These are phyloP conservation scores for Dalbergia oliveri DNA, from an alignment of 306 rosid species.

Conservation along the genomic window DNA sequence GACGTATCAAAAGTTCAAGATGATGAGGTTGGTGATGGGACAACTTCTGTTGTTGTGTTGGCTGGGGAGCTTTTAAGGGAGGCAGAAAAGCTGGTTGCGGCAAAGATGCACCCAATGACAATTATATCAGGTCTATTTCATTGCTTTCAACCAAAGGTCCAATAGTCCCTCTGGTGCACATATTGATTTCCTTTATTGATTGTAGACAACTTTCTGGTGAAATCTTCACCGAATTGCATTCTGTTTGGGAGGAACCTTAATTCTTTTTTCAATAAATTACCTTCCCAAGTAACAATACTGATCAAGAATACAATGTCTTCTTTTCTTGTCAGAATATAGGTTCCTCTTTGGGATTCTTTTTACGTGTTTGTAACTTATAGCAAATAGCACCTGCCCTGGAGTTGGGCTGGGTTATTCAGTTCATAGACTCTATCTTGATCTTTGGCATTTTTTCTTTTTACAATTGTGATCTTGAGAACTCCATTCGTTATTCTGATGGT, in stretches of 20 bases:
- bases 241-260: not conserved
- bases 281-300: not conserved
- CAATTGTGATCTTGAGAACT: no score
- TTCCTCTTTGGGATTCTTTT: not conserved
- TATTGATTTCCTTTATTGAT: not conserved
- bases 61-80: conserved; percentile 97
- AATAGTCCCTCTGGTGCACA: conserved; percentile 8
- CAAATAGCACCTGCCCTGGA: no score
- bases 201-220: not conserved
- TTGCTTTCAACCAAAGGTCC: not conserved
- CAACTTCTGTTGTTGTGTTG: conserved; percentile 97
- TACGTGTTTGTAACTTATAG: not conserved
- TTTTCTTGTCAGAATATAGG: no score
- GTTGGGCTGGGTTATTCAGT: no score
- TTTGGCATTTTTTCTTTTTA: no score
- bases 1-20: conserved; percentile 99
- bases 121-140: conserved; percentile 80
- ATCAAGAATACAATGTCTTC: conserved; percentile 5
- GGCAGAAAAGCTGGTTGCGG: conserved; percentile 93
- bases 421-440: no score
- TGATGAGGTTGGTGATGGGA: conserved; percentile 99
- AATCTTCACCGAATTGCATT: no score
- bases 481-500: no score
- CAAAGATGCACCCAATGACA: conserved; percentile 97
- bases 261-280: conserved; percentile 16